Evolutionary conservation across 371 early-diverging fungal species (phyloP).

Genomic region (Mucor irregularis): DNA sequence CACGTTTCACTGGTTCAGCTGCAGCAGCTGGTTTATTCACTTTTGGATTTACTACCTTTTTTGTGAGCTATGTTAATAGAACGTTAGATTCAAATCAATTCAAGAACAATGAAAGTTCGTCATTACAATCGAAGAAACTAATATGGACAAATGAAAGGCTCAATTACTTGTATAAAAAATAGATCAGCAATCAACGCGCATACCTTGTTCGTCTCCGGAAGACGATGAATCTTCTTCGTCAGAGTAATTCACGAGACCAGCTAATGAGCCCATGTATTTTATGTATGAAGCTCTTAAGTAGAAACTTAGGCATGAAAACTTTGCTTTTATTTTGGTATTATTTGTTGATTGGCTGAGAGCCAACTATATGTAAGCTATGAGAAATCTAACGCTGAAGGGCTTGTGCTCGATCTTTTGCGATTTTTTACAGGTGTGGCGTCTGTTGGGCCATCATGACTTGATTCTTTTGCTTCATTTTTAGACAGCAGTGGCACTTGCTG

Average conservation of each 20-base stretch:
- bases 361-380: not conserved
- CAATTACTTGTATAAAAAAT: too few species aligned
- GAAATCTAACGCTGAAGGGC: conserved; percentile 5
- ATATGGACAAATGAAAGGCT: too few species aligned
- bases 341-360: not conserved
- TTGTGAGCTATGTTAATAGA: not conserved
- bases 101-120: too few species aligned
- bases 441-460: conserved; percentile 3
- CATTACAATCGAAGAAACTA: not conserved
- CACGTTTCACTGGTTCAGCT: not conserved
- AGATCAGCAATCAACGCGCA: not conserved
- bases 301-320: not conserved
- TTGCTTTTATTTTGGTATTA: not conserved
- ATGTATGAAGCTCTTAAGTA: not conserved
- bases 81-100: not conserved
- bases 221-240: conserved; percentile 33
- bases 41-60: not conserved
- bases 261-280: conserved; percentile 22
- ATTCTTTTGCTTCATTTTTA: not conserved
- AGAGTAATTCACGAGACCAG: conserved; percentile 38
- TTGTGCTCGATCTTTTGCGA: conserved; percentile 18
- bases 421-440: conserved; percentile 1
- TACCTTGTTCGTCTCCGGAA: conserved; percentile 25
- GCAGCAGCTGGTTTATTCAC: not conserved
- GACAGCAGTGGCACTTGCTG: not conserved